phyloP scores from a whole-genome alignment of 108 stramenopile genomes.

The Mediolabrus comicus region DNA sequence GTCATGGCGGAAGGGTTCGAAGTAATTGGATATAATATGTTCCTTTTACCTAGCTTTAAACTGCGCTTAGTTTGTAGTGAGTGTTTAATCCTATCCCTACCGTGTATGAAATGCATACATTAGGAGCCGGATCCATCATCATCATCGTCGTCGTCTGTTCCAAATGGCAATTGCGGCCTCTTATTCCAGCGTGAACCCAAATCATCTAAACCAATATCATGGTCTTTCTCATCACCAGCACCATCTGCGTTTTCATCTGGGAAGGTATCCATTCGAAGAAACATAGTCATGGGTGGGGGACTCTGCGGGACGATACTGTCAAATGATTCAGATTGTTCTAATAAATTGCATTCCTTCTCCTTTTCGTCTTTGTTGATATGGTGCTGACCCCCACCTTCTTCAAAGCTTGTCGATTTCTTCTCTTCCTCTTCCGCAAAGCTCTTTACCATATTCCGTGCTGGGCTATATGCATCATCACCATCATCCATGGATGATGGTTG shows the following conservation, averaged over 20 bases:
- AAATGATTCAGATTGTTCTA: not conserved
- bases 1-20: not conserved
- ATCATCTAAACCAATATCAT: not conserved
- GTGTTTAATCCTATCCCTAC: too few relatives aligned
- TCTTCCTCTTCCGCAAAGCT: not conserved
- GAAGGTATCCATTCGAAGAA: not conserved
- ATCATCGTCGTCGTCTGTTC: not conserved
- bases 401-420: not conserved
- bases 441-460: not conserved
- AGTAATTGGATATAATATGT: not conserved
- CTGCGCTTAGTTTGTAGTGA: too few relatives aligned
- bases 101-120: too few relatives aligned
- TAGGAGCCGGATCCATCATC: too few relatives aligned
- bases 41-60: too few relatives aligned
- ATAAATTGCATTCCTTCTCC: not conserved
- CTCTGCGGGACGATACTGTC: not conserved
- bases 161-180: too few relatives aligned
- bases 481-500: not conserved
- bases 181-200: not conserved
- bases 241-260: not conserved
- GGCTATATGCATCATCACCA: not conserved
- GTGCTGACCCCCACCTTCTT: not conserved
- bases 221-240: not conserved
- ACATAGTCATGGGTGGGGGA: not conserved
- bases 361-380: not conserved